Base-by-base conservation (phyloP, 2,329 filamentous ascomycete species). In the Diplocarpon rosae region DNA sequence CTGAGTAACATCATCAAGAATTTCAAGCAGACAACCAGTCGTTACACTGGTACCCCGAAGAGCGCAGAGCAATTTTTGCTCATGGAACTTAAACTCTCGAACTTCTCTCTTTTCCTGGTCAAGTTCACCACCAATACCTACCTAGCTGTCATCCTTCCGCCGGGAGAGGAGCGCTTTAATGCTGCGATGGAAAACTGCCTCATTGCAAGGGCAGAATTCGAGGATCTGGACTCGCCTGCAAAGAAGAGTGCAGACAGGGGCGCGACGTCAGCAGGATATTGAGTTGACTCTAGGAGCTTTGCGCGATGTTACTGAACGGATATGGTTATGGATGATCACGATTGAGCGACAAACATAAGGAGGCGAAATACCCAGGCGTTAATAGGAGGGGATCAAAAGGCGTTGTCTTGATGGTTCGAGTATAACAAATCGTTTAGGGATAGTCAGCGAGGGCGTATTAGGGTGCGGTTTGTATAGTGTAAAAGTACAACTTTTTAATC, bases 61-160 rank as follows among this genome's bases (percentile, higher is more conserved):
- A 85, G 84, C 52, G 80, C 82, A 4, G 85, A 87, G 64, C 84
- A 88, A 63, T 89, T 90, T 56, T 78, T 79, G 37, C 73, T 86
- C 56, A 82, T 90, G 69, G 83, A 88, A 63, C 79, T 89, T 66
- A 89, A 87, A 64, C 81, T 83, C 44, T 70, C 76, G 36, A 75
- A 76, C 47, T 96, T 96, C 69, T 93, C 87, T 66, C 82, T 95
- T 64, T 95, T 96, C 62, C 86, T 95, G 52, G 85, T 88, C 52
- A 86, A 93, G 55, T 88, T 98, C 55, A 98, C 92, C 2, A 93
- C 92, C 42, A 98, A 98, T 65, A 98, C 92, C 2, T 96, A 96
- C 60, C 81, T 98, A 48, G 86, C 94, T 59, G 86, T 93, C 8
- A 82, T 93, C 30, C 77, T 95, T 53, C 89, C 92, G 0, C 88